Evolutionary conservation across 31 red algal genomes (phyloP), one percentile per base, ranked within the genome.

Genomic region (Odonthalia washingtoniensis): DNA sequence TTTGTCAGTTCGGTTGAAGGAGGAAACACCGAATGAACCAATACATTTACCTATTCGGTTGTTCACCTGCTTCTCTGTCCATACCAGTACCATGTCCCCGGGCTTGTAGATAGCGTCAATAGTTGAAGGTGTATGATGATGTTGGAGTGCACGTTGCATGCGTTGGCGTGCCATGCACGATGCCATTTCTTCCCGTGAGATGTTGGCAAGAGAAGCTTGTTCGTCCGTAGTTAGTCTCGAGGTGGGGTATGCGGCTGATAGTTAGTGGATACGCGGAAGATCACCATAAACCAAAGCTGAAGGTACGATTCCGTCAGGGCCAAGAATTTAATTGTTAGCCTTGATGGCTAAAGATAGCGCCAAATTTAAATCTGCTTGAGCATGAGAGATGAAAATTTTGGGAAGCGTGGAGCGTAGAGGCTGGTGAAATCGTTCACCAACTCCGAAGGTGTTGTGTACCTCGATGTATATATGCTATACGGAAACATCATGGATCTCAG

Each of bases 351-450:
- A 63, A 5, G 70, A 5, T 5, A 90, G 40, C 21, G 80, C 12
- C 0, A 61, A 4, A 43, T 28, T 4, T n/a, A 5, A 16, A 34
- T 17, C 17, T 28, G 70, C 43, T 31, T 90, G 45, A 26, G 43
- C 0, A 61, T 82, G 36, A 17, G 9, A 77, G 4, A 74, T 27
- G 17, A 40, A 0, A 41, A 90, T 28, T 38, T 90, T 90, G 18
- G 77, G 57, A 62, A 57, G 79, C 24, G 49, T 83, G 16, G 37
- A 40, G 27, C 88, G 68, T 28, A 84, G 69, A 46, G 35, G 65
- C 27, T 42, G 35, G 38, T 80, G 86, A 42, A 81, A 89, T 12
- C 86, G 75, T 72, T 89, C 77, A 26, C 86, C 86, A 36, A 81
- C 39, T 4, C 60, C 62, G 17, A 89, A 12, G 49, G 52, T 34